Base-by-base conservation (phyloP, 495 filamentous ascomycete genomes). In the Penicillium canescens region DNA sequence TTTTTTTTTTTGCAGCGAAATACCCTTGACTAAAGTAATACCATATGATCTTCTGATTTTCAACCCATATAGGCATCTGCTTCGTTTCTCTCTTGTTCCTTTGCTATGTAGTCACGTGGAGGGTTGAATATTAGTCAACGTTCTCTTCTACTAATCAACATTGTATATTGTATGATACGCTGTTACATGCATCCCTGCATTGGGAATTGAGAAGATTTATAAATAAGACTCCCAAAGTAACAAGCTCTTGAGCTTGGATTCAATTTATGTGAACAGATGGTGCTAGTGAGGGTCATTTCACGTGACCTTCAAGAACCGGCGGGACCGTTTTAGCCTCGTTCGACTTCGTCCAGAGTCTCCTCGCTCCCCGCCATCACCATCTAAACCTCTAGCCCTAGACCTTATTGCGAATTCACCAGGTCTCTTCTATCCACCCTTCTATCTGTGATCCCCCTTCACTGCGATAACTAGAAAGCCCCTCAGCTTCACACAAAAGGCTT, bases 301-400 rank as follows among this genome's bases (percentile, higher is more conserved):
- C 49, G 49, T 51, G 49, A 51, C 21, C 16, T 31, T 31, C 28
- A 31, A 3, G 23, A 8, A 34, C 47, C 38, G 40, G 36, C 16
- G 46, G 46, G 37, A 42, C 28, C 39, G 46, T 40, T 49, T 20
- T 35, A 43, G 49, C 49, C 43, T 50, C 47, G 28, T 31, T 31
- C 28, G 28, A 47, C 45, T 46, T 34, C 11, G 42, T 26, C 47
- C 42, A 20, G 42, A 51, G 36, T 31, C 49, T 51, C 49, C 42
- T 51, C 48, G 38, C 48, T 51, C 48, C 48, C 48, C 48, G 31
- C 49, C 40, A 50, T 50, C 24, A 51, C 26, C 41, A 14, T 35
- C 45, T 38, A 33, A 39, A 33, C 36, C 36, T 49, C 39, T 21
- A 23, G 14, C 23, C 33, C 33, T n/a, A 37, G 23, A 13, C 9